These are phyloP conservation scores for Colletotrichum sansevieriae DNA, from an alignment of 2,329 filamentous ascomycete species.

Conservation along the genomic window DNA sequence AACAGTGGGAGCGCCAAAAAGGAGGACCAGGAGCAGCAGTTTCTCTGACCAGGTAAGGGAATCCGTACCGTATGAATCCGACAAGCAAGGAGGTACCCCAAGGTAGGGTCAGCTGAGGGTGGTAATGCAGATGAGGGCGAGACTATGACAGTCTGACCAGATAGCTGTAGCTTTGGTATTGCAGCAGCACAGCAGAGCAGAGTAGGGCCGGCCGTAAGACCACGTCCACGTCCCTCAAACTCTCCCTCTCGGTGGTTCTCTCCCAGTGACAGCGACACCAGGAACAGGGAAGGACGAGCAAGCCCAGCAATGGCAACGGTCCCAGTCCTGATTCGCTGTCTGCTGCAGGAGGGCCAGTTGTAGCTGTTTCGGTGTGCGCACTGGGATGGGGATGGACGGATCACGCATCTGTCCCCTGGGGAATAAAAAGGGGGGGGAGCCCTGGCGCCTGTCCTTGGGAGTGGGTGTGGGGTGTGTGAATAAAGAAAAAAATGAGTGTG, in stretches of 20 bases:
- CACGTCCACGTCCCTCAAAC: not conserved
- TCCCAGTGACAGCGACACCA: conserved; percentile 3
- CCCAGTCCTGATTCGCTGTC: conserved; percentile 50
- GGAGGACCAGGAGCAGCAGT: not conserved
- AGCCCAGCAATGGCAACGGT: conserved; percentile 44
- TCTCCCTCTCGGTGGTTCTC: conserved; percentile 2
- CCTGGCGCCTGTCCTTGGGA: conserved; percentile 34
- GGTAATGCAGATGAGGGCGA: not conserved
- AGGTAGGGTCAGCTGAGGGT: not conserved
- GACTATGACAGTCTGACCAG: not conserved
- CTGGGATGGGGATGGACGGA: conserved; percentile 46
- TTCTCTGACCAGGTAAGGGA: conserved; percentile 15
- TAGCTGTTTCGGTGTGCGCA: conserved; percentile 49
- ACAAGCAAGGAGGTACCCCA: conserved; percentile 8
- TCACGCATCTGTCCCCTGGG: conserved; percentile 49
- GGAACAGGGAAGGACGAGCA: conserved; percentile 44
- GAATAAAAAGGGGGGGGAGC: conserved; percentile 46
- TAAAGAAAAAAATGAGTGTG: conserved; percentile 1
- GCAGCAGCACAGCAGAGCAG: too few relatives aligned
- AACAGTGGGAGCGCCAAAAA: conserved; percentile 19
- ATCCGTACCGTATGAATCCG: conserved; percentile 38
- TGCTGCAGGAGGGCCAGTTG: conserved; percentile 49
- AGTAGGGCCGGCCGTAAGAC: too few relatives aligned
- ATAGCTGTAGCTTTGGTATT: too few relatives aligned
- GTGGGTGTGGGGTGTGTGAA: conserved; percentile 19